These are phyloP conservation scores for Selaginella tamariscina DNA, from an alignment of 75 land plant genomes.

Conservation along the genomic window DNA sequence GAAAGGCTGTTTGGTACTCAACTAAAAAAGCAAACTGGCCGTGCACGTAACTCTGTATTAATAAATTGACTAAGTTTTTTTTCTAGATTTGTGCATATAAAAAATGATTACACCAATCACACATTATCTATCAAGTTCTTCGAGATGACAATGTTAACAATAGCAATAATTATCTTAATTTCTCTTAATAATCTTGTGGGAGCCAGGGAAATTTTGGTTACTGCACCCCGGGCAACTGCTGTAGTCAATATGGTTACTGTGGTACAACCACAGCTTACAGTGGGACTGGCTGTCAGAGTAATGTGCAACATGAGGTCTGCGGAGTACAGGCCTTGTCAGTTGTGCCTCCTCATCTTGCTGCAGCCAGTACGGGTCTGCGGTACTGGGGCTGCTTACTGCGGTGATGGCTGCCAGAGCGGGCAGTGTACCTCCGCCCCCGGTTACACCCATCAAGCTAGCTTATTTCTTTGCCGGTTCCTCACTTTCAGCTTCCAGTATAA, in stretches of 20 bases:
- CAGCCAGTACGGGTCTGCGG: constrained; percentile 15
- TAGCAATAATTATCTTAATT: no score
- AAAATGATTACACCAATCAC: no score
- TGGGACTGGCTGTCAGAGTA: constrained; percentile 4
- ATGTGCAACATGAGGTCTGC: background rate
- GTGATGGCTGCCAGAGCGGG: constrained; percentile 5
- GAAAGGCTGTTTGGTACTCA: no score
- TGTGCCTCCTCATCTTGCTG: constrained; percentile 6
- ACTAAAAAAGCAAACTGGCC: no score
- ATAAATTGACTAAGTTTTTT: no score
- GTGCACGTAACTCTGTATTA: no score
- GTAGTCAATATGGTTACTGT: constrained; percentile 11
- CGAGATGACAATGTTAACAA: no score
- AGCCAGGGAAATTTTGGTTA: background rate
- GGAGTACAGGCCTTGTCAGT: constrained; percentile 8
- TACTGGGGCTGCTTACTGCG: constrained; percentile 6
- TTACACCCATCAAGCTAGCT: constrained; percentile 6
- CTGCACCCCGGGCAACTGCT: constrained; percentile 4
- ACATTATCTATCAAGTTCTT: no score
- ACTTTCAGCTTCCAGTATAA: background rate
- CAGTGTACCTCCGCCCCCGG: background rate
- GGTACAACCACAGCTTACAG: constrained; percentile 4
- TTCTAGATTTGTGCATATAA: no score
- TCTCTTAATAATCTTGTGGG: no score
- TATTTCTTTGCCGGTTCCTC: constrained; percentile 2